phyloP scores from a whole-genome alignment of 495 filamentous ascomycete genomes.

The Aspergillus campestris region DNA sequence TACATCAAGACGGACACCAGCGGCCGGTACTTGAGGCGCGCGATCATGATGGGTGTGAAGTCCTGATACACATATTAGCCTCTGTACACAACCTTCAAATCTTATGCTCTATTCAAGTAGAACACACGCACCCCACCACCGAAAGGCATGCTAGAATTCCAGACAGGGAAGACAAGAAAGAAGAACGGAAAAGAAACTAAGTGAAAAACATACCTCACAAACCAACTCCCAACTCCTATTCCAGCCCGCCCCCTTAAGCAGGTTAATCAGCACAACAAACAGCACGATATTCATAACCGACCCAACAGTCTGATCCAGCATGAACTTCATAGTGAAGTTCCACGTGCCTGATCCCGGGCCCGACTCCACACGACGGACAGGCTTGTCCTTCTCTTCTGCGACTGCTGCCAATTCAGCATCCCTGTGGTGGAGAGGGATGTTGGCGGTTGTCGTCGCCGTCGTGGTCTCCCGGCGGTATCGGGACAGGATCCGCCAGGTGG shows the following conservation, averaged over 20 bases:
- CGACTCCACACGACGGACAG: constrained; percentile 19
- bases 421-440: constrained; percentile 27
- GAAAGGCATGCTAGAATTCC: neutral
- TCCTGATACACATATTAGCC: constrained; percentile 30
- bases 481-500: constrained; percentile 8
- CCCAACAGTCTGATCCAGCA: constrained; percentile 73
- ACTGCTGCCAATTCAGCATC: constrained; percentile 27
- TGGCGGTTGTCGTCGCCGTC: neutral
- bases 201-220: constrained; percentile 26
- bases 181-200: constrained; percentile 2
- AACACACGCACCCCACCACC: neutral
- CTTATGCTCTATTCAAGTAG: neutral
- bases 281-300: constrained; percentile 68
- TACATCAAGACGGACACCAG: constrained; percentile 73
- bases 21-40: constrained; percentile 78
- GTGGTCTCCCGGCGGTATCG: neutral
- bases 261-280: constrained; percentile 56
- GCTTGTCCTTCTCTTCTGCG: constrained; percentile 44
- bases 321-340: constrained; percentile 74
- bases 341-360: constrained; percentile 26
- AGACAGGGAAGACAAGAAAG: neutral
- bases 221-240: constrained; percentile 22
- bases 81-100: neutral
- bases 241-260: constrained; percentile 36
- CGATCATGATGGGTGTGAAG: constrained; percentile 61